Evolutionary conservation across 768 basidiomycete species (phyloP), one percentile per base, ranked within the genome.

Genomic region (Boletus fagicola): DNA sequence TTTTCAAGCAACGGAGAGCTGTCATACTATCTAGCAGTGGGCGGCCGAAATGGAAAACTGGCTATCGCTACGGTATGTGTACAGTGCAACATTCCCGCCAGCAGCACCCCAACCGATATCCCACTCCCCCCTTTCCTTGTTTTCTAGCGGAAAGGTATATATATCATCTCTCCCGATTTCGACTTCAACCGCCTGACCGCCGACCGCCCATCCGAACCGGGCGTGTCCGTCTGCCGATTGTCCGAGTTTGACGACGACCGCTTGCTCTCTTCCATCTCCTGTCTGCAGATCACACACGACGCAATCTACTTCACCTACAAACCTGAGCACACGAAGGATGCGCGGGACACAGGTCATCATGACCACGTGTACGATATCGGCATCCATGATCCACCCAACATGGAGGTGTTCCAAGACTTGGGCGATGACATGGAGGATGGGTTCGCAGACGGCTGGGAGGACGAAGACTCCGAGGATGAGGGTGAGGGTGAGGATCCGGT

Each of bases 201-300:
- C 57, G 67, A 64, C 22, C 71, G 72, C 3, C 60, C 68, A 71
- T 24, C 77, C 64, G 61, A 64, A 74, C 63, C 64, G 69, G 54
- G 65, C 61, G 40, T 76, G 28, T 63, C 63, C 18, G 61, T 72
- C 55, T 62, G 56, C 35, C 56, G 62, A 22, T 18, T 68, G 39
- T 49, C 28, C 51, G 18, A 59, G 56, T 53, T 65, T 47, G 64
- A 72, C 18, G 35, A 57, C 38, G 56, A 40, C 0, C 57, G 44
- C 33, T 39, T 59, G 24, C 61, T 68, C n/a, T 54, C 63, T 22
- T 58, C 42, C 36, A 64, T 83, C n/a, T 76, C 76, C 26, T 85
- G 83, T 62, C 74, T 85, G 22, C 83, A 84, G 64, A 76, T 84
- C 72, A 80, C 81, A 0, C 77, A 81, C 28, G 80, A 81, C 0